Evolutionary conservation across 768 basidiomycete species (phyloP), one percentile per base, ranked within the genome.

Genomic region (Chalciporus pseudorubinellus): DNA sequence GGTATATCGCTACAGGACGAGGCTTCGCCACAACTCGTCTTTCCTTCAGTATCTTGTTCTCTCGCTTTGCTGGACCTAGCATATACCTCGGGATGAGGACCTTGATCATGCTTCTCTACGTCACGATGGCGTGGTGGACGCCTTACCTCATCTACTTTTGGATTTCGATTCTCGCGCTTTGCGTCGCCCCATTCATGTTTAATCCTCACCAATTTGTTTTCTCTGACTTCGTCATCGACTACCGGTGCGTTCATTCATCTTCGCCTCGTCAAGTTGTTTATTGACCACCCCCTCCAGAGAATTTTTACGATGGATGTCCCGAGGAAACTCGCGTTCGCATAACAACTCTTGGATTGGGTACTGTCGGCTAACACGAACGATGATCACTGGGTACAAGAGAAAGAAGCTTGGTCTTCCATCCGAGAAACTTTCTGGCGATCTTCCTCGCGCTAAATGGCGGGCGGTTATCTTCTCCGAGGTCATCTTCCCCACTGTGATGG

Each of bases 311-410:
- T 99, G 97, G 97, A 98, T 99, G 95, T 95, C 87, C 29, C 84
- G 97, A 46, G 97, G 97, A 48, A 99, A 99, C 74, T 98, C 97
- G 34, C 81, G 94, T 28, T 92, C 93, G 19, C 97, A 99, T 70
- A 89, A 82, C 62, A 99, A 98, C 70, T 97, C 95, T 5, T 99
- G 97, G 97, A 95, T 98, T 59, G 95, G 97, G 0, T 99, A 98
- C 71, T 99, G 97, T 69, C 91, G 97, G 47, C 77, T 99, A 41
- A 93, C 93, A n/a, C 80, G 97, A 46, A 99, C 97, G 16, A 89
- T 92, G 83, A 95, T 99, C 66, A 99, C 97, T 16, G 97, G 97
- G n/a, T 99, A 94, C 83, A 98, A 98, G 82, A 92, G 90, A 77
- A 98, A 98, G 80, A 84, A 84, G 59, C 83, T 99, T 6, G 97